These are phyloP conservation scores for Chalciporus sphaerocephalus DNA, from an alignment of 768 basidiomycete genomes.

Conservation along the genomic window DNA sequence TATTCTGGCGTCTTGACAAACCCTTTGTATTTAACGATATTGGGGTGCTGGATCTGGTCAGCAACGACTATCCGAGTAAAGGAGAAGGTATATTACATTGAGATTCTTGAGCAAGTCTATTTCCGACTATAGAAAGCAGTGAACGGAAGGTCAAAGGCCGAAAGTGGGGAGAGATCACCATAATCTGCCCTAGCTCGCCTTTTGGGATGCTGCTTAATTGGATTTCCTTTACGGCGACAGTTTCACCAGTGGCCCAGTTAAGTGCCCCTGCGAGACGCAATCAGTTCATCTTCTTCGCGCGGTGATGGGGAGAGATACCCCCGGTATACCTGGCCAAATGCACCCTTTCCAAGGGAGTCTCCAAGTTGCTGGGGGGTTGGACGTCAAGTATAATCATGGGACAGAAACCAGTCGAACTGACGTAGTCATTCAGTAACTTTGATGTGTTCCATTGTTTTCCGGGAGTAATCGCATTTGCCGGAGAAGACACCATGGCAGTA, in stretches of 20 bases:
- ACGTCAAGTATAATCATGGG: constrained; percentile 6
- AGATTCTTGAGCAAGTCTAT: constrained; percentile 97
- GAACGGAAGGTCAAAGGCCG: constrained; percentile 4
- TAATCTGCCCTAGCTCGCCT: constrained; percentile 91
- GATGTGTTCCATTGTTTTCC: constrained; percentile 35
- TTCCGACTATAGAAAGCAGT: constrained; percentile 61
- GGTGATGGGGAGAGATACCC: constrained; percentile 33
- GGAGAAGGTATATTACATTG: constrained; percentile 53
- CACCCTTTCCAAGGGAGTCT: constrained; percentile 93
- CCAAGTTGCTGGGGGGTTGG: constrained; percentile 73
- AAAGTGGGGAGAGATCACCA: constrained; percentile 49
- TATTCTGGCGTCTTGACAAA: constrained; percentile 93
- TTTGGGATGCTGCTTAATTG: constrained; percentile 91
- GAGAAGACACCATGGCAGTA: constrained; percentile 21
- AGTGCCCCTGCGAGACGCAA: constrained; percentile 59
- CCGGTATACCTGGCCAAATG: constrained; percentile 97
- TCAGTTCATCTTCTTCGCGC: constrained; percentile 68
- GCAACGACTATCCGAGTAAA: constrained; percentile 1
- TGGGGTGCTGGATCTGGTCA: constrained; percentile 64
- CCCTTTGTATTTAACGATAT: constrained; percentile 99
- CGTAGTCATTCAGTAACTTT: constrained; percentile 64
- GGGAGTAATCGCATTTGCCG: constrained; percentile 19
- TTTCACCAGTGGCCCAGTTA: constrained; percentile 96
- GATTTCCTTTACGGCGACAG: constrained; percentile 98
- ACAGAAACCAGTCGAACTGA: constrained; percentile 27